Percentiles rank a stretch among this genome's conserved stretches.
These are phyloP conservation scores for Pascua sp. DNA, from an alignment of 1,284 basidiomycete genomes.

Conservation along the genomic window DNA sequence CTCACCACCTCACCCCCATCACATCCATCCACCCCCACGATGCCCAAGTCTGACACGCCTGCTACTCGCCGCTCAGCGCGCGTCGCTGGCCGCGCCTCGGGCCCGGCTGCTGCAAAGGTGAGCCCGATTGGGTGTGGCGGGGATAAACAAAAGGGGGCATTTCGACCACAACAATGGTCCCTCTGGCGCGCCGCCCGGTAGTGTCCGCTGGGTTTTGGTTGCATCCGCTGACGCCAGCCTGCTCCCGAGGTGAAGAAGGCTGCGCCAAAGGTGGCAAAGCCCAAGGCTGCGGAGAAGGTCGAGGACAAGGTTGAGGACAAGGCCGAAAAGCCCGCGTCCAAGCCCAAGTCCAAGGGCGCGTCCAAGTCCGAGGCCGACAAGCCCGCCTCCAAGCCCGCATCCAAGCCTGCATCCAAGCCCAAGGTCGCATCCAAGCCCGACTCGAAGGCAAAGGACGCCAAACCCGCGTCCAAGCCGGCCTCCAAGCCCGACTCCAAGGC, in stretches of 20 bases:
- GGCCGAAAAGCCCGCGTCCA: conserved; percentile 11
- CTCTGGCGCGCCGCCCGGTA: no score
- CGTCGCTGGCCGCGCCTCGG: conserved; percentile 34
- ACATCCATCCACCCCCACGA: conserved; percentile 7
- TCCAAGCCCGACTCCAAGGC: conserved; percentile 8
- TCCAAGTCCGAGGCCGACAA: conserved; percentile 16
- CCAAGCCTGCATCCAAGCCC: conserved; percentile 5
- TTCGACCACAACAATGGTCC: no score
- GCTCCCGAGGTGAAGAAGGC: conserved; percentile 4
- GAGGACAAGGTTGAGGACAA: conserved; percentile 1
- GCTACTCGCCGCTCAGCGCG: conserved; percentile 18
- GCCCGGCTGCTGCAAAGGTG: conserved; percentile 17
- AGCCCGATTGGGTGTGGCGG: neutral
- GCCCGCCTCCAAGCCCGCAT: neutral
- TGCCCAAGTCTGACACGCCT: conserved; percentile 23
- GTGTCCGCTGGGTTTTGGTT: no score
- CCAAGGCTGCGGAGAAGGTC: conserved; percentile 5
- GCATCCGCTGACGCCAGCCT: conserved; percentile 1
- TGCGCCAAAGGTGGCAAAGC: neutral
- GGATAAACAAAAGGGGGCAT: no score
- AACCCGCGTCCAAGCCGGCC: conserved; percentile 2
- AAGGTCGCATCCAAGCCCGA: neutral
- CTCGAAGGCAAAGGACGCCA: conserved; percentile 9
- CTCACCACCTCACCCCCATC: neutral
- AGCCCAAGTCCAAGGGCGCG: conserved; percentile 23